phyloP scores from a whole-genome alignment of 1,284 basidiomycete genomes.

The Coriolopsis trogii region DNA sequence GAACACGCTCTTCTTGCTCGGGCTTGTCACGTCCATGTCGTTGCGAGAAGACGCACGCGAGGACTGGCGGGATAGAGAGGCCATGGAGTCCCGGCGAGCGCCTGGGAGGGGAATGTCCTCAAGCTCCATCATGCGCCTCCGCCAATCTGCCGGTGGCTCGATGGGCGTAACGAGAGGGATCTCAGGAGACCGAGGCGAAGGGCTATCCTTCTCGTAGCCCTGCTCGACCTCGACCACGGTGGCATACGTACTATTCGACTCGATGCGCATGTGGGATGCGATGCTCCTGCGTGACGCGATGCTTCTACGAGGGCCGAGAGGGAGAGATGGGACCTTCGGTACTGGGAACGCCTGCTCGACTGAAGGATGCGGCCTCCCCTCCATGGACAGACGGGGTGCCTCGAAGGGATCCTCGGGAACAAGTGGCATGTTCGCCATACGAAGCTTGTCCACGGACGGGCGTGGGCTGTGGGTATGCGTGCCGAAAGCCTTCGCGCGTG shows the following conservation, averaged over 20 bases:
- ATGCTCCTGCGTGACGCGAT: conserved; percentile 1
- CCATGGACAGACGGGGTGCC: conserved; percentile 10
- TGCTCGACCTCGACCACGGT: conserved; percentile 12
- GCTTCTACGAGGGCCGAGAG: no score
- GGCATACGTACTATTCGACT: conserved; percentile 9
- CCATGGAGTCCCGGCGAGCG: conserved; percentile 19
- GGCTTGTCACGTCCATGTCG: conserved; percentile 1
- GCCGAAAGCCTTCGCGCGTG: conserved; percentile 15
- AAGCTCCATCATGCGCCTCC: neutral
- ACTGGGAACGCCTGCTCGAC: conserved; percentile 3
- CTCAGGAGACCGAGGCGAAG: conserved; percentile 13
- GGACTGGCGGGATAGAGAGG: conserved; percentile 22
- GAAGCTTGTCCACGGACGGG: conserved; percentile 18
- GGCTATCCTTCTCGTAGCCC: conserved; percentile 1
- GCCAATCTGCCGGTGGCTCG: conserved; percentile 13
- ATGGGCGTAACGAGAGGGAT: conserved; percentile 22
- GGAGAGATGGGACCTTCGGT: neutral
- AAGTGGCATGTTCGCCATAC: conserved; percentile 7
- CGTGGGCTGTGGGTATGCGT: conserved; percentile 15
- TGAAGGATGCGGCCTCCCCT: conserved; percentile 4
- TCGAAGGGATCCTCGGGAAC: conserved; percentile 19
- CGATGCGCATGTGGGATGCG: conserved; percentile 10
- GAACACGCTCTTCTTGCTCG: conserved; percentile 6
- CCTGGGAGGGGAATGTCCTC: conserved; percentile 14
- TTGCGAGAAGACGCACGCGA: conserved; percentile 21